phyloP scores from a whole-genome alignment of 108 stramenopile genomes.

The Aureococcus anophagefferens region DNA sequence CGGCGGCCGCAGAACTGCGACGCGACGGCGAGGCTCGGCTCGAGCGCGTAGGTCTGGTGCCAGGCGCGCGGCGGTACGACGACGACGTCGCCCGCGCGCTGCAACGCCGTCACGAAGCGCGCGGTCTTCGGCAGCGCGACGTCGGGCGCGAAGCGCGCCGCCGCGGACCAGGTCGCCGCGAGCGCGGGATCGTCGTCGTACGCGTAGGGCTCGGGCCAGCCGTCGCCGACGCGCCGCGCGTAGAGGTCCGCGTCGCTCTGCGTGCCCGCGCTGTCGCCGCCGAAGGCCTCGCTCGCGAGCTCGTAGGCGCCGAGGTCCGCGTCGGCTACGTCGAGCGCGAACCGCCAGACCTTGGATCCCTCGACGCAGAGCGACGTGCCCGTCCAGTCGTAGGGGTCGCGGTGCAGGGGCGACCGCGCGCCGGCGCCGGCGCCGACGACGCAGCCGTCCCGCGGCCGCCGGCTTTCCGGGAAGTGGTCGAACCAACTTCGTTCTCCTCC shows the following conservation, averaged over 20 bases:
- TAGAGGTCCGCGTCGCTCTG: background rate
- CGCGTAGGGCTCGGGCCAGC: background rate
- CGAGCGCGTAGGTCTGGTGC: slow-evolving; percentile 6
- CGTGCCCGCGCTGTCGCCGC: background rate
- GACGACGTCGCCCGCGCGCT: background rate
- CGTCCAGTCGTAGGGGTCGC: slow-evolving; percentile 65
- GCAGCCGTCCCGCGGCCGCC: slow-evolving; percentile 38
- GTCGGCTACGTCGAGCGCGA: slow-evolving; percentile 10
- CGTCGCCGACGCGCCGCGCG: background rate
- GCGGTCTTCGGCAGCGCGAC: background rate
- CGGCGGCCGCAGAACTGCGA: background rate
- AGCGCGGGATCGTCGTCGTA: background rate
- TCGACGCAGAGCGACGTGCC: slow-evolving; percentile 54
- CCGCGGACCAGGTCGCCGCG: background rate
- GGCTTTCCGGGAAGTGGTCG: slow-evolving; percentile 35
- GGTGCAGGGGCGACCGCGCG: slow-evolving; percentile 39
- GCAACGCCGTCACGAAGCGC: background rate
- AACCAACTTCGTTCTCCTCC: slow-evolving; percentile 31
- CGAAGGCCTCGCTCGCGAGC: background rate
- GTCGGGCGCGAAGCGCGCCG: background rate
- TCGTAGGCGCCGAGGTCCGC: background rate
- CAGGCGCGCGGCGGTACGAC: background rate
- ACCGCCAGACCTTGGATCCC: slow-evolving; percentile 57
- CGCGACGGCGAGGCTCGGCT: background rate
- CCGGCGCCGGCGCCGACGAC: slow-evolving; percentile 52